Evolutionary conservation across 345 rosid species (phyloP).

Genomic region (Camelina hispida): DNA sequence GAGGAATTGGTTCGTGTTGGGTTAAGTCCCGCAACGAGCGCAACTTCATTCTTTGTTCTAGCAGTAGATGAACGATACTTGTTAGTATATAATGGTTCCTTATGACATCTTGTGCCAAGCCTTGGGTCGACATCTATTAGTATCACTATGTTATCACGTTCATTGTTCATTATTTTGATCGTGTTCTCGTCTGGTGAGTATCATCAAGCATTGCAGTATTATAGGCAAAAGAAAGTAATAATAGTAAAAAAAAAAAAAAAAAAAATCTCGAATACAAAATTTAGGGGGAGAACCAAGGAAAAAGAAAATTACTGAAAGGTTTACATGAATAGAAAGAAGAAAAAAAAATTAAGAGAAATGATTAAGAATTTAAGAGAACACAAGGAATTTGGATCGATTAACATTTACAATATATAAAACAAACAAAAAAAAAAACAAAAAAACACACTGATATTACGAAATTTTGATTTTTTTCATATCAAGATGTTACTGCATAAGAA

Average conservation of each 20-base stretch:
- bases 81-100: too few relatives aligned
- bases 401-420: slow-evolving; percentile 5
- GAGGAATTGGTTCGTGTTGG: background rate
- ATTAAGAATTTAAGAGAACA: slow-evolving; percentile 25
- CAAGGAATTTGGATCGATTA: slow-evolving; percentile 18
- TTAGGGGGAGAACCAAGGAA: background rate
- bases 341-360: background rate
- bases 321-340: background rate
- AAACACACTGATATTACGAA: slow-evolving; percentile 6
- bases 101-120: too few relatives aligned
- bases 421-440: background rate
- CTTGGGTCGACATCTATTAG: too few relatives aligned
- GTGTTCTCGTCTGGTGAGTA: too few relatives aligned
- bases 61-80: background rate
- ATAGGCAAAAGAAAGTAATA: too few relatives aligned
- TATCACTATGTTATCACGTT: too few relatives aligned
- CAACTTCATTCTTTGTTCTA: background rate
- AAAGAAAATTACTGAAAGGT: background rate
- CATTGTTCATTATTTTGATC: too few relatives aligned
- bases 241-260: too few relatives aligned
- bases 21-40: too few relatives aligned
- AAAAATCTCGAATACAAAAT: background rate
- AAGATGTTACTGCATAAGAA: slow-evolving; percentile 28
- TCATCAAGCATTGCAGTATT: too few relatives aligned
- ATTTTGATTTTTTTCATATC: background rate